phyloP scores from a whole-genome alignment of 2,329 filamentous ascomycete species.

The Claviceps quebecensis region DNA sequence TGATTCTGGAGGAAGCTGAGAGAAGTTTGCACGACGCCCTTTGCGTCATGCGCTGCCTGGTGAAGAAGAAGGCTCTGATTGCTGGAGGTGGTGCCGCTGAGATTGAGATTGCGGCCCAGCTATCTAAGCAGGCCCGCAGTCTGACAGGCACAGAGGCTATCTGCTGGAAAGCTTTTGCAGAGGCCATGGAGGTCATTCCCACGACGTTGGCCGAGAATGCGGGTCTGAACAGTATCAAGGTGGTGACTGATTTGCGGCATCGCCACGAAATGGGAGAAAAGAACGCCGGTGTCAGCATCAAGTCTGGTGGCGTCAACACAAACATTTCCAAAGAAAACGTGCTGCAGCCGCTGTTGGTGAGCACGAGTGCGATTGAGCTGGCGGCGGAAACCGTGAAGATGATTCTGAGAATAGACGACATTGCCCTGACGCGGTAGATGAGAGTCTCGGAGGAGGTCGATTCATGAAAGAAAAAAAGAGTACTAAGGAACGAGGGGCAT shows the following conservation, averaged over 20 bases:
- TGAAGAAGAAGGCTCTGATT: slow-evolving; percentile 99
- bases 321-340: slow-evolving; percentile 97
- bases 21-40: slow-evolving; percentile 93
- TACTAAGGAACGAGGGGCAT: slow-evolving; percentile 5
- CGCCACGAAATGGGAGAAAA: slow-evolving; percentile 89
- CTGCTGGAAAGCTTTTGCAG: slow-evolving; percentile 98
- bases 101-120: slow-evolving; percentile 83
- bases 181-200: slow-evolving; percentile 92
- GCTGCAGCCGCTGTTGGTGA: slow-evolving; percentile 86
- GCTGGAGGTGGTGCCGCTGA: slow-evolving; percentile 93
- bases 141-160: slow-evolving; percentile 88
- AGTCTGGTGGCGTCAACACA: slow-evolving; percentile 89
- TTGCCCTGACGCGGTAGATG: slow-evolving; percentile 42
- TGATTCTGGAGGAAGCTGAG: slow-evolving; percentile 95
- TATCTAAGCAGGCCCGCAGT: slow-evolving; percentile 68
- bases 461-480: background rate
- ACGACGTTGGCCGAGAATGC: slow-evolving; percentile 96
- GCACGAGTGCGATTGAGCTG: slow-evolving; percentile 93
- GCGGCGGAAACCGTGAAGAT: slow-evolving; percentile 98
- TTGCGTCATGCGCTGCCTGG: slow-evolving; percentile 90
- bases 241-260: slow-evolving; percentile 89
- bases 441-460: slow-evolving; percentile 15
- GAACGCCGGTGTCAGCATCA: slow-evolving; percentile 95
- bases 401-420: slow-evolving; percentile 57
- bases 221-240: slow-evolving; percentile 95